Conservation (phyloP, 2,329 filamentous ascomycete species). For the Diaporthe velutina region DNA sequence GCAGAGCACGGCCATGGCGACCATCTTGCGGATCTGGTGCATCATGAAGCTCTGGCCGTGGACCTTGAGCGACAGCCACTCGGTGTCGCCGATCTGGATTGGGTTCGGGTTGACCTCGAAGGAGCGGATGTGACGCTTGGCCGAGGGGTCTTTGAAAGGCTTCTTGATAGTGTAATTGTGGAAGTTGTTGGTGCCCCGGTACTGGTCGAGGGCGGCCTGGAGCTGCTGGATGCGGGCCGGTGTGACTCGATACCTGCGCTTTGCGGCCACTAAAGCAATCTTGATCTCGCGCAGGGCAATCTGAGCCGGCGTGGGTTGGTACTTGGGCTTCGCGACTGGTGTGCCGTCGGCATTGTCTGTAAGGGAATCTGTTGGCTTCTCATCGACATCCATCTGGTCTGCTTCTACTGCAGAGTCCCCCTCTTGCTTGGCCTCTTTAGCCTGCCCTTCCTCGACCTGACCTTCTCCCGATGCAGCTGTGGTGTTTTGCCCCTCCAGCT, state of each 20-base stretch:
- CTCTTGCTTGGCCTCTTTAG: conserved; percentile 34
- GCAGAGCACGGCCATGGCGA: conserved; percentile 88
- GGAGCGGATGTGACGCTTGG: conserved; percentile 92
- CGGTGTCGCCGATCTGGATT: conserved; percentile 88
- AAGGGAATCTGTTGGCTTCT: conserved; percentile 14
- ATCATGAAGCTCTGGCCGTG: conserved; percentile 99
- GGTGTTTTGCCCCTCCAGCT: background rate
- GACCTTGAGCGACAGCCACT: conserved; percentile 96
- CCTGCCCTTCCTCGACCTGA: background rate
- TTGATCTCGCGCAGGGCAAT: conserved; percentile 81
- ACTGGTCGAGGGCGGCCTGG: conserved; percentile 80
- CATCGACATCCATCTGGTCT: conserved; percentile 29
- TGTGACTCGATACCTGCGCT: conserved; percentile 86
- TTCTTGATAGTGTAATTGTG: conserved; percentile 99
- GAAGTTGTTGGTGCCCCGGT: conserved; percentile 89
- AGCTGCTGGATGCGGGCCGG: conserved; percentile 78
- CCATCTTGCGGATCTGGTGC: conserved; percentile 99
- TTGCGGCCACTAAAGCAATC: conserved; percentile 83
- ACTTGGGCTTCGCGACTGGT: conserved; percentile 40
- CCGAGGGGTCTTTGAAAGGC: conserved; percentile 81
- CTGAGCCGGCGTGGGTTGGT: conserved; percentile 66
- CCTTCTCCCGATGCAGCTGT: background rate
- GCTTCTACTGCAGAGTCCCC: background rate
- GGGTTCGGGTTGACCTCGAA: conserved; percentile 83
- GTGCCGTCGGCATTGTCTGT: conserved; percentile 28